Conservation (phyloP, 2,329 filamentous ascomycete species). For the Emmonsia crescens region DNA sequence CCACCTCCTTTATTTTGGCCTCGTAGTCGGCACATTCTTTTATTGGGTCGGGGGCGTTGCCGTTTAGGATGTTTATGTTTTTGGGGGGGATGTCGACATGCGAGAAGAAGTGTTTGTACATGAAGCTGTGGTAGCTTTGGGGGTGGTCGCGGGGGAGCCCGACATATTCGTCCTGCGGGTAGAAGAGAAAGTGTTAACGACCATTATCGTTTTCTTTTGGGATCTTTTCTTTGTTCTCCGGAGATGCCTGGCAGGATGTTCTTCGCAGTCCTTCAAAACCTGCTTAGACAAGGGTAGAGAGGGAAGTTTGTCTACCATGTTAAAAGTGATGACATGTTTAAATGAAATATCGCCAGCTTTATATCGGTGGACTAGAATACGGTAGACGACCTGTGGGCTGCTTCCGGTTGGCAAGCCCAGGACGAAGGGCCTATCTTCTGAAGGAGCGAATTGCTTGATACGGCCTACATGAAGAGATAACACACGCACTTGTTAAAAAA, state of each 20-base stretch:
- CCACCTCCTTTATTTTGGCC: slow-evolving; percentile 59
- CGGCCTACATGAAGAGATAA: slow-evolving; percentile 43
- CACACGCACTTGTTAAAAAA: background rate
- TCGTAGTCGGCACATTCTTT: slow-evolving; percentile 73
- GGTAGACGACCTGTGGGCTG: slow-evolving; percentile 68
- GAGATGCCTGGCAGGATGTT: background rate
- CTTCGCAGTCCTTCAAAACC: background rate
- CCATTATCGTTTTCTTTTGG: background rate
- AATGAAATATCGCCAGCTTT: slow-evolving; percentile 57
- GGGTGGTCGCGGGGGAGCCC: slow-evolving; percentile 72
- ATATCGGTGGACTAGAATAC: slow-evolving; percentile 51
- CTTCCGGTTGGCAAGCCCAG: slow-evolving; percentile 76
- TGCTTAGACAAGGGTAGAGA: background rate
- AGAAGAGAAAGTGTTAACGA: background rate
- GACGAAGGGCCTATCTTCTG: slow-evolving; percentile 62
- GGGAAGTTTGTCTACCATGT: slow-evolving; percentile 52
- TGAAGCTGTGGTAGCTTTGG: slow-evolving; percentile 82
- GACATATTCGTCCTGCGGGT: slow-evolving; percentile 66
- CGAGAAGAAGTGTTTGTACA: slow-evolving; percentile 88
- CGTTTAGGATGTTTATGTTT: slow-evolving; percentile 77
- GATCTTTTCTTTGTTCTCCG: slow-evolving; percentile 1
- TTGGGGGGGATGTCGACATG: slow-evolving; percentile 69
- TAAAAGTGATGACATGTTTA: slow-evolving; percentile 81
- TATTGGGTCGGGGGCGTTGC: slow-evolving; percentile 64
- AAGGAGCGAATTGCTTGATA: slow-evolving; percentile 67